phyloP scores from a whole-genome alignment of 352 stramenopile genomes.

The Plasmopara halstedii region DNA sequence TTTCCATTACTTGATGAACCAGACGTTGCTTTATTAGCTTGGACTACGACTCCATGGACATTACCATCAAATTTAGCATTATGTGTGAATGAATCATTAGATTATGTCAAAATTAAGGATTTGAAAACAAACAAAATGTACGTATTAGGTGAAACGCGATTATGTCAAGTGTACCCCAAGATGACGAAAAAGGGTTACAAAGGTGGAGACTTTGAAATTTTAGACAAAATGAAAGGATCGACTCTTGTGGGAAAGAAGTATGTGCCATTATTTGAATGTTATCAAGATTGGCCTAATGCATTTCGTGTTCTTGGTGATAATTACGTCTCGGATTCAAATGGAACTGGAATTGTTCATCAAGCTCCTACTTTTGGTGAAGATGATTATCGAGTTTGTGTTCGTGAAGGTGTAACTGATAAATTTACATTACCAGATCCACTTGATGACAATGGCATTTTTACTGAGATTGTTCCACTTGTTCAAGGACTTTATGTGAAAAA shows the following conservation, averaged over 20 bases:
- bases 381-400: slow-evolving; percentile 99
- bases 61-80: slow-evolving; percentile 97
- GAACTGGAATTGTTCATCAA: slow-evolving; percentile 98
- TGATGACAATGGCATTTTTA: slow-evolving; percentile 96
- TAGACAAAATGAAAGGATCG: slow-evolving; percentile 88
- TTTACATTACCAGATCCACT: slow-evolving; percentile 94
- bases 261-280: slow-evolving; percentile 95
- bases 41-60: slow-evolving; percentile 99
- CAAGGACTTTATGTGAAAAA: slow-evolving; percentile 96
- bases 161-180: slow-evolving; percentile 95
- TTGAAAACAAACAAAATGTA: slow-evolving; percentile 87
- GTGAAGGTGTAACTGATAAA: slow-evolving; percentile 92
- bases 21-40: slow-evolving; percentile 89
- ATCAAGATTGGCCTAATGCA: slow-evolving; percentile 81
- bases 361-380: slow-evolving; percentile 99
- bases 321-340: slow-evolving; percentile 97
- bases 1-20: slow-evolving; percentile 91
- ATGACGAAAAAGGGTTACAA: slow-evolving; percentile 97
- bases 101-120: slow-evolving; percentile 98
- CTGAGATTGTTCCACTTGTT: slow-evolving; percentile 86
- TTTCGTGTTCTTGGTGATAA: slow-evolving; percentile 96
- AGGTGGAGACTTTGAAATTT: slow-evolving; percentile 89
- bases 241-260: slow-evolving; percentile 96
- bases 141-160: slow-evolving; percentile 89
- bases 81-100: slow-evolving; percentile 94